Conservation (phyloP, 1,284 basidiomycete genomes). For the Lentinula novae-zelandiae region DNA sequence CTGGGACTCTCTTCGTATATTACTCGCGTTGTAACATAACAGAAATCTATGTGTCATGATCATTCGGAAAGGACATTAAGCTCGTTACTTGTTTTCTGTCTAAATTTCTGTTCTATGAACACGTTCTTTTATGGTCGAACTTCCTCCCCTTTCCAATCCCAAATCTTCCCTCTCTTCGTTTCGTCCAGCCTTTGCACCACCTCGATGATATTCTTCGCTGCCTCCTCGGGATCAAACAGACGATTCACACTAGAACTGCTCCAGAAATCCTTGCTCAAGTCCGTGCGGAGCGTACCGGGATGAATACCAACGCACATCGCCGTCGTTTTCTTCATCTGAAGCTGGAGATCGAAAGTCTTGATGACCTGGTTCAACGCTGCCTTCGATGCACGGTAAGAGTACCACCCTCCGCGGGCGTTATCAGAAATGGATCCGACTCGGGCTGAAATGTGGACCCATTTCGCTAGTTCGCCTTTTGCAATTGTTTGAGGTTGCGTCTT, state of each 20-base stretch:
- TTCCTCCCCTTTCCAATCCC: slow-evolving; percentile 68
- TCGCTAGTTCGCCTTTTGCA: slow-evolving; percentile 32
- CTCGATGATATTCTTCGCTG: slow-evolving; percentile 52
- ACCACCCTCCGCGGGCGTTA: slow-evolving; percentile 67
- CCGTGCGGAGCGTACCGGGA: slow-evolving; percentile 59
- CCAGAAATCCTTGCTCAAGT: slow-evolving; percentile 51
- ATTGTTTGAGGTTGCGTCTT: slow-evolving; percentile 17
- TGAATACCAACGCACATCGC: slow-evolving; percentile 60
- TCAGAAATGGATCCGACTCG: slow-evolving; percentile 63
- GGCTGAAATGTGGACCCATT: slow-evolving; percentile 62
- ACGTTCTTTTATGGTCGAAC: slow-evolving; percentile 13
- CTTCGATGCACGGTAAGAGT: slow-evolving; percentile 72
- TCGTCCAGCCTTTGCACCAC: slow-evolving; percentile 48
- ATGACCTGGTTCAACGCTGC: slow-evolving; percentile 74
- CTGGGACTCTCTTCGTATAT: too few relatives aligned
- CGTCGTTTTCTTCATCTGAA: slow-evolving; percentile 46
- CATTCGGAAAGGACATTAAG: not conserved
- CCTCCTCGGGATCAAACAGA: slow-evolving; percentile 58
- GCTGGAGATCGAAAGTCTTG: slow-evolving; percentile 64
- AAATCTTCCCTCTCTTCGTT: slow-evolving; percentile 58
- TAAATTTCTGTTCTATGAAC: not conserved
- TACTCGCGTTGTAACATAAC: too few relatives aligned
- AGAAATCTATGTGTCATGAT: too few relatives aligned
- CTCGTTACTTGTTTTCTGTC: too few relatives aligned
- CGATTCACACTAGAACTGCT: slow-evolving; percentile 36